Conservation (phyloP, 192 early-diverging fungal genomes). For the Phlyctochytrium arcticum region DNA sequence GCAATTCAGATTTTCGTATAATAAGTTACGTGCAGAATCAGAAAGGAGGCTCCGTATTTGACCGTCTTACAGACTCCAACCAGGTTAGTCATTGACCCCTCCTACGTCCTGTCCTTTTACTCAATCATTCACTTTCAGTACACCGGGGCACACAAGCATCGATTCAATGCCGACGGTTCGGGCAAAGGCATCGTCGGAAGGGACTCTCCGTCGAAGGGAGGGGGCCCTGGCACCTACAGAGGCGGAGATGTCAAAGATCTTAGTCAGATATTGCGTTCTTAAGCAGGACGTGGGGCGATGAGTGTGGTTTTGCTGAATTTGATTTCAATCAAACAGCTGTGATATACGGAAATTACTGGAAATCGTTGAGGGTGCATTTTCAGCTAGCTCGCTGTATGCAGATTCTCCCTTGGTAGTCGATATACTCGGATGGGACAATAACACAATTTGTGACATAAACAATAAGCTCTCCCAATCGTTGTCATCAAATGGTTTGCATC, state of each 20-base stretch:
- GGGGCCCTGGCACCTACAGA: conserved; percentile 20
- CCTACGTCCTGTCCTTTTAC: not conserved
- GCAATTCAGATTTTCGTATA: not conserved
- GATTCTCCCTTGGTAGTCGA: too few relatives aligned
- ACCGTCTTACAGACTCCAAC: conserved; percentile 41
- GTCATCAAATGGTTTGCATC: too few relatives aligned
- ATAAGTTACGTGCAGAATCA: not conserved
- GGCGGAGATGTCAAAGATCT: conserved; percentile 48
- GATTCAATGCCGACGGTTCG: conserved; percentile 41
- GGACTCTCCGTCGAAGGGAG: conserved; percentile 32
- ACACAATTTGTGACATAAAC: too few relatives aligned
- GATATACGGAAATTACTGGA: too few relatives aligned
- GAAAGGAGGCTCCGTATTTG: conserved; percentile 35
- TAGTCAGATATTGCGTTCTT: conserved; percentile 40
- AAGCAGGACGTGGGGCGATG: too few relatives aligned
- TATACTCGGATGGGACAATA: too few relatives aligned
- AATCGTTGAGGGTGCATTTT: too few relatives aligned
- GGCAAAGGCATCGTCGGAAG: conserved; percentile 48
- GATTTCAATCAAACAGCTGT: too few relatives aligned
- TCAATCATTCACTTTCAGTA: conserved; percentile 20
- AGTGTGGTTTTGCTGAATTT: too few relatives aligned
- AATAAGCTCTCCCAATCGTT: too few relatives aligned
- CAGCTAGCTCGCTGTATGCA: too few relatives aligned
- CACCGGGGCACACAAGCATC: conserved; percentile 43
- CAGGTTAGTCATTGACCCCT: too few relatives aligned